Conservation (phyloP, 202 grass and related monocot genomes). For the Panicum virgatum region DNA sequence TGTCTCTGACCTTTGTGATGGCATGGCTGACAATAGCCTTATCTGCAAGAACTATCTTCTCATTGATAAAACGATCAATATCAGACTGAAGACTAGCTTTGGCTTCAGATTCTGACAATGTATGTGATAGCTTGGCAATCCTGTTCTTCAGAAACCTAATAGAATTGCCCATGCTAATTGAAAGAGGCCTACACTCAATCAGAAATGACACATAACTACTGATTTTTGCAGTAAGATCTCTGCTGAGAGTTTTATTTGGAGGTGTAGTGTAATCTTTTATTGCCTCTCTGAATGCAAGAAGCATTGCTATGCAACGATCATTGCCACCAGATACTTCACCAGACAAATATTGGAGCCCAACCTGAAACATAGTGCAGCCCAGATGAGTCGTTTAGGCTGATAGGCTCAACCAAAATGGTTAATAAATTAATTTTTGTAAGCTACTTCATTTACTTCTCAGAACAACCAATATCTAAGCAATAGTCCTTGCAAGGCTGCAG, state of each 20-base stretch:
- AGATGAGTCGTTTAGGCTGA: conserved; percentile 8
- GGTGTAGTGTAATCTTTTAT: conserved; percentile 88
- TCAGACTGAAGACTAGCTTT: conserved; percentile 84
- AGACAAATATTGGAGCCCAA: conserved; percentile 89
- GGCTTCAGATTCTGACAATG: conserved; percentile 71
- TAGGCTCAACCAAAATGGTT: conserved; percentile 26
- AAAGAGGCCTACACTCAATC: conserved; percentile 92
- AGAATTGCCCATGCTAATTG: conserved; percentile 95
- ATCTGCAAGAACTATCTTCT: conserved; percentile 88
- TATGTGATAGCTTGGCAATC: conserved; percentile 72
- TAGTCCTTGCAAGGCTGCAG: not conserved
- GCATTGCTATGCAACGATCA: conserved; percentile 91
- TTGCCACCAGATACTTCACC: conserved; percentile 83
- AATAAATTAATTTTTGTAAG: conserved; percentile 15
- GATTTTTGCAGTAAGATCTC: conserved; percentile 83
- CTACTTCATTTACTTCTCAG: conserved; percentile 19
- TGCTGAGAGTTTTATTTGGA: conserved; percentile 76
- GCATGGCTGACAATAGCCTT: conserved; percentile 85
- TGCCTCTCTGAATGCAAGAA: conserved; percentile 81
- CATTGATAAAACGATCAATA: conserved; percentile 89
- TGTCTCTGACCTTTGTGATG: conserved; percentile 83
- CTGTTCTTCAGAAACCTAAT: conserved; percentile 87
- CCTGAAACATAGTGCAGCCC: conserved; percentile 47
- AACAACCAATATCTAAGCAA: conserved; percentile 11
- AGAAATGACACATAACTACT: conserved; percentile 90